These are phyloP conservation scores for Pelomyxa schiedti DNA, from an alignment of 78 protist species.

Conservation along the genomic window DNA sequence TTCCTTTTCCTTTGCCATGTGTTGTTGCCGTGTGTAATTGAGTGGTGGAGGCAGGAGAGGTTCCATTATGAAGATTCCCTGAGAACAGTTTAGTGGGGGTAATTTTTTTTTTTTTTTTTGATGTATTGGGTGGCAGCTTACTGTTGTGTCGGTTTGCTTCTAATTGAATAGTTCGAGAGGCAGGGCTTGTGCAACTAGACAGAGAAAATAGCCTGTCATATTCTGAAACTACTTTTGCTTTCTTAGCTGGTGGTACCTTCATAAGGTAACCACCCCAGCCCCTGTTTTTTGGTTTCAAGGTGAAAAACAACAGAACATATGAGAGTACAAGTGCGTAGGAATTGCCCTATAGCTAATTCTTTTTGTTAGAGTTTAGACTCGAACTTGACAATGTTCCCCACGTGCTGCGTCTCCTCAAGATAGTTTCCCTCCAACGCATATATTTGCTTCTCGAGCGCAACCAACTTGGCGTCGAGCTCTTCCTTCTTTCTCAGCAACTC, in stretches of 20 bases:
- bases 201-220: neutral
- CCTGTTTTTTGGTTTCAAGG: neutral
- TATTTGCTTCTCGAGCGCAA: conserved; percentile 34
- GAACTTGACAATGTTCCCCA: conserved; percentile 47
- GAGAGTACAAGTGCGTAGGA: neutral
- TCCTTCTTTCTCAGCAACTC: conserved; percentile 7
- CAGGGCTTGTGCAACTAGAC: no score
- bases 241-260: neutral
- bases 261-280: neutral
- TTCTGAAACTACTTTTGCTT: neutral
- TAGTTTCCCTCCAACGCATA: conserved; percentile 48
- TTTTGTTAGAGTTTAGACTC: neutral
- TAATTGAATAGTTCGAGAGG: no score
- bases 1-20: no score
- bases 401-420: conserved; percentile 43
- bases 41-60: no score
- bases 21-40: no score
- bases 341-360: neutral
- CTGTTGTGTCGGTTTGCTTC: no score
- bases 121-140: no score
- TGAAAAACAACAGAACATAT: neutral
- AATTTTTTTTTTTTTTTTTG: no score
- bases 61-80: no score
- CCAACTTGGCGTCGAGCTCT: conserved; percentile 14
- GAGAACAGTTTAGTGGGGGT: no score